These are phyloP conservation scores for Sonneratia caseolaris DNA, from an alignment of 345 rosid genomes.

Conservation along the genomic window DNA sequence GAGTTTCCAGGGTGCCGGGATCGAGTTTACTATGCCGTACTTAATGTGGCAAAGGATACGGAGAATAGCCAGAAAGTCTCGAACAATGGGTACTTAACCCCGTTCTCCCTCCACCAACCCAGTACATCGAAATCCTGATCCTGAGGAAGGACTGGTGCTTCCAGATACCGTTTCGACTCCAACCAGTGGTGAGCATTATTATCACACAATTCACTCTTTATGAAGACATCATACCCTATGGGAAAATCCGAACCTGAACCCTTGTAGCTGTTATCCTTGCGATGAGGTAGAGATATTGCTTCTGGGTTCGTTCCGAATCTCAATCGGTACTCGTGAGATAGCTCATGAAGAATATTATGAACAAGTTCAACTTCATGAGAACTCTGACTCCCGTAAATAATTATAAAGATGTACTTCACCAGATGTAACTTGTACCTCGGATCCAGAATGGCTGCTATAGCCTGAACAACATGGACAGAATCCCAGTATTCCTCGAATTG, in stretches of 20 bases:
- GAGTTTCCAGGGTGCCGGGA: constrained; percentile 1
- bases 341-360: not conserved
- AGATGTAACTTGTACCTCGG: constrained; percentile 6
- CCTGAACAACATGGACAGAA: not conserved
- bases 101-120: constrained; percentile 4
- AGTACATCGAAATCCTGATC: not conserved
- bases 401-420: constrained; percentile 3
- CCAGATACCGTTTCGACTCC: constrained; percentile 1
- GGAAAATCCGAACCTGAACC: not conserved
- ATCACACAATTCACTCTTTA: too few species aligned
- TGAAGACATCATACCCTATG: not conserved
- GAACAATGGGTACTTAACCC: not conserved
- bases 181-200: too few species aligned
- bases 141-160: constrained; percentile 2
- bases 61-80: too few species aligned
- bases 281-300: not conserved
- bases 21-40: not conserved
- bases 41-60: too few species aligned
- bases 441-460: constrained; percentile 7
- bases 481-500: constrained; percentile 8
- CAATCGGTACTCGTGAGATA: constrained; percentile 1
- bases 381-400: constrained; percentile 4
- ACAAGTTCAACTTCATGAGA: constrained; percentile 3
- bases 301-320: not conserved
- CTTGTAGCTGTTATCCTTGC: not conserved